Base-by-base conservation (phyloP, 1,139 yeast species). In the Meyerozyma athensensis region DNA sequence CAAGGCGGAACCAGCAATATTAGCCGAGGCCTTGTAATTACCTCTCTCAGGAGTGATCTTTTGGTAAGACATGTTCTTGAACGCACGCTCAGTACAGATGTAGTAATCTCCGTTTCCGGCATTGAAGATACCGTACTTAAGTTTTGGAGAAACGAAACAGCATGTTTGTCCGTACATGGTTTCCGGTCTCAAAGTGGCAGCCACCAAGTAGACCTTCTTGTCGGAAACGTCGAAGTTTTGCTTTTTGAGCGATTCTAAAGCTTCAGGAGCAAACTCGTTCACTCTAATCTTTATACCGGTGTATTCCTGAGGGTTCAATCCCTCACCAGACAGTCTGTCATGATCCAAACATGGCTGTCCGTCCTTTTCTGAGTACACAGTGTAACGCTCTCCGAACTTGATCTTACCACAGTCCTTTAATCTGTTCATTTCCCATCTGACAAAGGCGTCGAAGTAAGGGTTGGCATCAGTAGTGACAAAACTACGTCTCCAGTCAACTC, bases 291-390 rank as follows among this genome's bases (percentile, higher is more conserved):
- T 92, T 57, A 92, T 80, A 53, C 94, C 97, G 32, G 89, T 81
- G 63, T 92, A 92, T 63, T 92, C 98, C 65, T 94, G 98, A 32
- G 98, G 97, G 50, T 83, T 78, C 37, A 92, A 90, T 61, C 95
- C 98, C 71, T 92, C 99, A 59, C 99, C 99, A 37, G 92, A 79
- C 63, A 78, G 84, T 74, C 99, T 84, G 65, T 92, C 99, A 64
- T 92, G 99, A 65, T 92, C 98, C 89, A 92, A 90, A 74, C 99
- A 92, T 34, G 98, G 95, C 71, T 92, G 99, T 44, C 97, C 97
- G 65, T 92, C 98, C 68, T 86, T 90, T 58, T 90, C 96, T 31
- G 97, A 90, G 68, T 86, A 92, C 53, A 92, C 87, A 49, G 99
- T 94, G 72, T 89, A 87, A 69, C 99, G 83, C 70, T 92, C 95